phyloP scores from a whole-genome alignment of 345 rosid genomes.

The Euclidium syriacum region DNA sequence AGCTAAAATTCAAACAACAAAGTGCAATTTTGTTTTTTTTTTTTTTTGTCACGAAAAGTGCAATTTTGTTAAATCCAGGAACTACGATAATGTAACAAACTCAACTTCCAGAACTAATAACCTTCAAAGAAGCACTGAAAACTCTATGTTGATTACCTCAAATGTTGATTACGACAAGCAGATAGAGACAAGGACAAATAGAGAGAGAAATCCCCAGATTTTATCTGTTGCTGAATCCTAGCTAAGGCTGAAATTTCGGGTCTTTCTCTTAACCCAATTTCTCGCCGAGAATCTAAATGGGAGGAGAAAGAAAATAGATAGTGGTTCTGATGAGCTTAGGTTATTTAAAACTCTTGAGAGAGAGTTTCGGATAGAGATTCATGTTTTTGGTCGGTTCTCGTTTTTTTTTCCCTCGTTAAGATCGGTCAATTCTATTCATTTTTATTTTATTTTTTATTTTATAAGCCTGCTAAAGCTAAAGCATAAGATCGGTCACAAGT shows the following conservation, averaged over 20 bases:
- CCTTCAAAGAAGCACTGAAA: not conserved
- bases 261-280: not conserved
- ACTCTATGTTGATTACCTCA: not conserved
- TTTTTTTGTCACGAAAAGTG: too few species aligned
- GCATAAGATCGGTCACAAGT: not conserved
- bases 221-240: slow-evolving; percentile 6
- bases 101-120: not conserved
- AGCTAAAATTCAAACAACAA: not conserved
- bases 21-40: not conserved
- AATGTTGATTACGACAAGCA: slow-evolving; percentile 4
- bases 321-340: not conserved
- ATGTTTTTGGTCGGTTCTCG: not conserved
- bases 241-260: not conserved
- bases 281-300: not conserved
- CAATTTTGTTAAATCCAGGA: not conserved
- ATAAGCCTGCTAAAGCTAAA: too few species aligned
- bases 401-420: not conserved
- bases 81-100: not conserved
- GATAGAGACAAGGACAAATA: not conserved
- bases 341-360: not conserved
- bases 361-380: slow-evolving; percentile 3
- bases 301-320: not conserved
- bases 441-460: too few species aligned
- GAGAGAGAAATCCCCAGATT: not conserved
- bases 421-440: not conserved